Percentiles rank a stretch among this genome's conserved stretches.
Evolutionary conservation across 805 yeast species (phyloP).

Genomic region (Starmerella roubikii): DNA sequence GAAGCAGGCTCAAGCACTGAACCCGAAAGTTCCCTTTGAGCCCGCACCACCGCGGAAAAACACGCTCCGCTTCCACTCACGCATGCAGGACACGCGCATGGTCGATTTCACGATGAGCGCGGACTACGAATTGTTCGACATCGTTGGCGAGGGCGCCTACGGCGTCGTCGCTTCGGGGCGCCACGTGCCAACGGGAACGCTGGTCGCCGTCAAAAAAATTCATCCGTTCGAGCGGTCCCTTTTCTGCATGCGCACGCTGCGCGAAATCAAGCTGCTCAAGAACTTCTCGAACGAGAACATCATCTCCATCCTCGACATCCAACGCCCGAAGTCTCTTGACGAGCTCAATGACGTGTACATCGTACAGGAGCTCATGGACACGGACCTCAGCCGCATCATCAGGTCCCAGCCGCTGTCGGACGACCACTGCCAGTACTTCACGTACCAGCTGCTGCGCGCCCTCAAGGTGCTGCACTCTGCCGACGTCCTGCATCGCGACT

Average conservation of each 20-base stretch:
- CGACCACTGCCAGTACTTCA: slow-evolving; percentile 85
- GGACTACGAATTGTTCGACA: slow-evolving; percentile 70
- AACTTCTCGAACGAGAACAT: slow-evolving; percentile 92
- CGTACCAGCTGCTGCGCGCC: slow-evolving; percentile 86
- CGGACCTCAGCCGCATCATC: slow-evolving; percentile 96
- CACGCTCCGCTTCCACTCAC: slow-evolving; percentile 13
- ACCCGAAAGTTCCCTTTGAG: background rate
- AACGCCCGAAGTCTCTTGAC: slow-evolving; percentile 64
- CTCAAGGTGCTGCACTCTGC: slow-evolving; percentile 80
- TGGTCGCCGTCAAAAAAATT: slow-evolving; percentile 91
- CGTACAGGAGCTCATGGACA: slow-evolving; percentile 80
- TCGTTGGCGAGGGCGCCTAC: slow-evolving; percentile 93
- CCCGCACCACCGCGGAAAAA: slow-evolving; percentile 1
- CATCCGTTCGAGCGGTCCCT: slow-evolving; percentile 82
- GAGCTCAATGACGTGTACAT: slow-evolving; percentile 76
- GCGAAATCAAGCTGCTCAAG: slow-evolving; percentile 77
- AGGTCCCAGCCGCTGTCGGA: slow-evolving; percentile 88
- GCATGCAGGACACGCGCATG: slow-evolving; percentile 25
- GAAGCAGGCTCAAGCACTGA: background rate
- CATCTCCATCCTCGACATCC: slow-evolving; percentile 77
- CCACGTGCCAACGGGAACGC: slow-evolving; percentile 71
- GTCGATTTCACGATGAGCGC: slow-evolving; percentile 70
- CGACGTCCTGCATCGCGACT: slow-evolving; percentile 83
- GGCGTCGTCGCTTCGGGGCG: slow-evolving; percentile 84
- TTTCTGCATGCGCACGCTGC: slow-evolving; percentile 75